Evolutionary conservation across 345 rosid species (phyloP).

Genomic region (Lenwebbia sp.): DNA sequence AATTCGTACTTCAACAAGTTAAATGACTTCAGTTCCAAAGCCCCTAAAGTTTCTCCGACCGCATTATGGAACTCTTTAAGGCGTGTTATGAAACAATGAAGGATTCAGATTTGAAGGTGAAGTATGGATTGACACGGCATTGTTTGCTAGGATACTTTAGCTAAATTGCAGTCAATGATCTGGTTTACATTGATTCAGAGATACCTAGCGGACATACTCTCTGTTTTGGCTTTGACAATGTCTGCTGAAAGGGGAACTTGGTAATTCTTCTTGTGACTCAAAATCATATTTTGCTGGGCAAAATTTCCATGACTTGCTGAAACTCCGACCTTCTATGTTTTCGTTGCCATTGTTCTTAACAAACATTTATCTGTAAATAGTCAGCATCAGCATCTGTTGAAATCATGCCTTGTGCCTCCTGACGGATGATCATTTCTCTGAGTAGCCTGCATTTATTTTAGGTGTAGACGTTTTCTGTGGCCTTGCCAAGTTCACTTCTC

Average conservation of each 20-base stretch:
- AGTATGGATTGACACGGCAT: neutral
- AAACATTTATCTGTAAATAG: too few species aligned
- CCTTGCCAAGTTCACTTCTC: too few species aligned
- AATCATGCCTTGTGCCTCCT: too few species aligned
- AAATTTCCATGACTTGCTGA: neutral
- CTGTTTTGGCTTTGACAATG: conserved; percentile 91
- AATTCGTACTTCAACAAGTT: conserved; percentile 87
- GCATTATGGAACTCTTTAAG: conserved; percentile 80
- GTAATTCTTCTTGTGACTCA: conserved; percentile 26
- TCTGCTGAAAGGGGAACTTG: conserved; percentile 84
- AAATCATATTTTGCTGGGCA: neutral
- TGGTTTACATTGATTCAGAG: conserved; percentile 41
- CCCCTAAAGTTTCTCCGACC: conserved; percentile 95
- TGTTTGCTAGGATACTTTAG: neutral
- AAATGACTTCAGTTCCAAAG: conserved; percentile 98
- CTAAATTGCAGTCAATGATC: neutral
- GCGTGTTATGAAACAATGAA: conserved; percentile 51
- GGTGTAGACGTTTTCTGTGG: too few species aligned
- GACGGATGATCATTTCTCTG: too few species aligned
- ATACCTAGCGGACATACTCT: conserved; percentile 73
- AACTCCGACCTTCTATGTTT: too few species aligned
- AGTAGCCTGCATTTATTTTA: too few species aligned
- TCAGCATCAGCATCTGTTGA: too few species aligned
- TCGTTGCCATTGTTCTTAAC: too few species aligned
- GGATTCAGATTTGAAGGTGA: conserved; percentile 67